Percentiles rank a stretch among this genome's conserved stretches.
Conservation (phyloP, 306 rosid species). For the Vigna reflexopilosa region DNA sequence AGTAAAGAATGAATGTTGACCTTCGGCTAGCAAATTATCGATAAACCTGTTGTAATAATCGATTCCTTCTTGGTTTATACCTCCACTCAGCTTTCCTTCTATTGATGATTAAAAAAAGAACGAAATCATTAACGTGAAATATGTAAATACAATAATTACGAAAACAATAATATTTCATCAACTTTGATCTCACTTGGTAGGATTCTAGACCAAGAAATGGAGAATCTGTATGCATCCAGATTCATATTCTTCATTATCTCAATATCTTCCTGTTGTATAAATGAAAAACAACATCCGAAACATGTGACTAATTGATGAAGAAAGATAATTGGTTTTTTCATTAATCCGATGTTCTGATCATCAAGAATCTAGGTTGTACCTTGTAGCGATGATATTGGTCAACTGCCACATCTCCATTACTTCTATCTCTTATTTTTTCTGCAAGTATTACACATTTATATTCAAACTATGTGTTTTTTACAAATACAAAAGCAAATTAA, state of each 20-base stretch:
- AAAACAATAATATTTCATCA: too few relatives aligned
- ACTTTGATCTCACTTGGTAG: slow-evolving; percentile 58
- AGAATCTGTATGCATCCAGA: slow-evolving; percentile 68
- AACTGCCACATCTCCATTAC: slow-evolving; percentile 52
- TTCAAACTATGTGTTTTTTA: too few relatives aligned
- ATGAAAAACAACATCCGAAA: background rate
- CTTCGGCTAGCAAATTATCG: slow-evolving; percentile 52
- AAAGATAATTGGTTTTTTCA: too few relatives aligned
- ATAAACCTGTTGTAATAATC: slow-evolving; percentile 62
- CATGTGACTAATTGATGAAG: background rate
- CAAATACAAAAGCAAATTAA: too few relatives aligned
- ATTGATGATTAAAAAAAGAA: background rate
- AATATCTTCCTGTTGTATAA: slow-evolving; percentile 63
- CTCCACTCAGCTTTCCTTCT: slow-evolving; percentile 69
- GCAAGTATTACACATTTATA: background rate
- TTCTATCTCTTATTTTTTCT: slow-evolving; percentile 54
- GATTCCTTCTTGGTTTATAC: slow-evolving; percentile 62
- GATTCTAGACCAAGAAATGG: slow-evolving; percentile 80
- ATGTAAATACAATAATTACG: background rate
- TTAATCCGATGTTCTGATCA: too few relatives aligned
- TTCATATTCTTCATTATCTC: slow-evolving; percentile 59
- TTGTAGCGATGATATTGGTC: slow-evolving; percentile 58
- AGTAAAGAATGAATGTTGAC: background rate
- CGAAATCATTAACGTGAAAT: background rate
- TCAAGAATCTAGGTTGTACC: slow-evolving; percentile 28